phyloP scores from a whole-genome alignment of 2,329 filamentous ascomycete species.

The Dactylellina leptospora region DNA sequence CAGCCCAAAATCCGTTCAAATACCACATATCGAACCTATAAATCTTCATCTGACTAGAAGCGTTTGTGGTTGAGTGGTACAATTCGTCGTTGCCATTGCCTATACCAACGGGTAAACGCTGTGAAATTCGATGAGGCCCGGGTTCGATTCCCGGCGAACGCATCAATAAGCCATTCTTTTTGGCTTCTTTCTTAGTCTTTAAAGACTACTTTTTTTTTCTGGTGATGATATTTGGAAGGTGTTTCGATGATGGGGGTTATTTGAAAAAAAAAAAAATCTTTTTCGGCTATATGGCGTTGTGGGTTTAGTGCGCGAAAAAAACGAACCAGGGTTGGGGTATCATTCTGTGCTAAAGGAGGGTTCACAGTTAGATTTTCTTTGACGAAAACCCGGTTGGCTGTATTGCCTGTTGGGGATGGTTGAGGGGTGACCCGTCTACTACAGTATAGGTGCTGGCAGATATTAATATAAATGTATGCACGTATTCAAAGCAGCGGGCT shows the following conservation, averaged over 20 bases:
- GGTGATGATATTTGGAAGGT: constrained; percentile 9
- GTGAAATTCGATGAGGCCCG: constrained; percentile 43
- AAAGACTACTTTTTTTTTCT: not conserved
- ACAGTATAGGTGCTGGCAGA: too few relatives aligned
- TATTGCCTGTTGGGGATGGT: too few relatives aligned
- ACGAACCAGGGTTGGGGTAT: not conserved
- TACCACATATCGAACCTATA: too few relatives aligned
- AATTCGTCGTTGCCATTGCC: constrained; percentile 53
- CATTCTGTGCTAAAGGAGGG: not conserved
- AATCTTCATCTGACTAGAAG: too few relatives aligned
- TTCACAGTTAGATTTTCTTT: too few relatives aligned
- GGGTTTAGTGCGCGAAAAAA: constrained; percentile 10
- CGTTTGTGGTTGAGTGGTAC: constrained; percentile 54
- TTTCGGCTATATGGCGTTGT: constrained; percentile 44
- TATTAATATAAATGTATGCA: too few relatives aligned
- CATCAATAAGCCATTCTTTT: constrained; percentile 22
- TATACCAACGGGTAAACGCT: too few relatives aligned
- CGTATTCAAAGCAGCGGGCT: too few relatives aligned
- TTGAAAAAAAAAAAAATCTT: constrained; percentile 16
- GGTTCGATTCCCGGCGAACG: constrained; percentile 53
- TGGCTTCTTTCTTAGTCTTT: constrained; percentile 8
- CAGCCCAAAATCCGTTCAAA: too few relatives aligned
- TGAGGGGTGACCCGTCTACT: too few relatives aligned
- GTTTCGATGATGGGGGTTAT: not conserved
- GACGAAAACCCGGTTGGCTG: not conserved